phyloP scores from a whole-genome alignment of 1,284 basidiomycete genomes.

The Leccinum fuscescens region DNA sequence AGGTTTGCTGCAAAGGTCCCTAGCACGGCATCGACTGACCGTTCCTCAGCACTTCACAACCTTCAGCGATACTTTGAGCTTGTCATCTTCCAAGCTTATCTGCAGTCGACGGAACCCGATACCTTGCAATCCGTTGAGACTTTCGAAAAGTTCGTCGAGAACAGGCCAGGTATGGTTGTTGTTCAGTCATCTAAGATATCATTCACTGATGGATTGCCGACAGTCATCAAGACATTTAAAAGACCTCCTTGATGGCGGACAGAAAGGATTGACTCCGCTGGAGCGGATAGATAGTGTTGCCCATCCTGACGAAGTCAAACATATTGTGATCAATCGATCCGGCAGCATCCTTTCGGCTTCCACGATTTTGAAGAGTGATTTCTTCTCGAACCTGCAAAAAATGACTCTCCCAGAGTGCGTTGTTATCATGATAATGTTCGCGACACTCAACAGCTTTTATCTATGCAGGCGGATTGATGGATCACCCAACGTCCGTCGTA shows the following conservation, averaged over 20 bases:
- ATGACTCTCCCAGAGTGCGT: slow-evolving; percentile 89
- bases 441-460: slow-evolving; percentile 4
- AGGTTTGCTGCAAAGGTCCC: slow-evolving; percentile 45
- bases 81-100: slow-evolving; percentile 92
- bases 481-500: slow-evolving; percentile 86
- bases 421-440: not conserved
- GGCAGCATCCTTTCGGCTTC: slow-evolving; percentile 89
- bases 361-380: slow-evolving; percentile 96
- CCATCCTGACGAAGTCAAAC: slow-evolving; percentile 84
- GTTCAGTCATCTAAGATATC: not conserved
- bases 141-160: slow-evolving; percentile 80
- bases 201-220: slow-evolving; percentile 1
- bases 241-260: slow-evolving; percentile 79
- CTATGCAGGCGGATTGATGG: slow-evolving; percentile 81
- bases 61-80: slow-evolving; percentile 88
- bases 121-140: slow-evolving; percentile 75
- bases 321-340: slow-evolving; percentile 80
- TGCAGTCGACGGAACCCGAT: slow-evolving; percentile 84
- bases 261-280: slow-evolving; percentile 83
- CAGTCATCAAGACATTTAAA: slow-evolving; percentile 95
- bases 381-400: slow-evolving; percentile 94
- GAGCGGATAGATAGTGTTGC: slow-evolving; percentile 81
- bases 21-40: not conserved
- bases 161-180: slow-evolving; percentile 63
- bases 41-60: slow-evolving; percentile 65